These are phyloP conservation scores for Aspergillus egyptiacus DNA, from an alignment of 495 filamentous ascomycete species.

Conservation along the genomic window DNA sequence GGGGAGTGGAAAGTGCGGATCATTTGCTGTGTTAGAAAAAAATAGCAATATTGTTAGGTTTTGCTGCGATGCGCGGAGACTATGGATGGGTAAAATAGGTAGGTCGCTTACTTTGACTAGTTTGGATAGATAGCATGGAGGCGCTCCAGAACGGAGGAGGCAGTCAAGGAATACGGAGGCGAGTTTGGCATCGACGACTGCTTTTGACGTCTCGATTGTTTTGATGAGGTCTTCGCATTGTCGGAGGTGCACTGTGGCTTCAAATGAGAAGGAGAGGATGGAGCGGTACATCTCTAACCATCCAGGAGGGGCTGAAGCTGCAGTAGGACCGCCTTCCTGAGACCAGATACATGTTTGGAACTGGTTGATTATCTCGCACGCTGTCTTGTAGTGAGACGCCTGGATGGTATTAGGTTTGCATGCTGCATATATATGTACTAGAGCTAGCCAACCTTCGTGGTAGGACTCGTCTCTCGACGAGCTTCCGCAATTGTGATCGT, in stretches of 20 bases:
- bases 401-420: not conserved
- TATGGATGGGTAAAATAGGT: not conserved
- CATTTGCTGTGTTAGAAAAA: slow-evolving; percentile 15
- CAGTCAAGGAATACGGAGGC: slow-evolving; percentile 46
- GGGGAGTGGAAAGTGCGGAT: slow-evolving; percentile 15
- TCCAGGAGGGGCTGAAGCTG: slow-evolving; percentile 9
- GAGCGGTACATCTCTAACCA: slow-evolving; percentile 55
- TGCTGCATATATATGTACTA: not conserved
- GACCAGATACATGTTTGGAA: slow-evolving; percentile 44
- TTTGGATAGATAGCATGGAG: slow-evolving; percentile 32
- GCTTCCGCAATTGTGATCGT: slow-evolving; percentile 56
- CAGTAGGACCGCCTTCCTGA: not conserved
- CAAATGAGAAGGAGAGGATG: slow-evolving; percentile 67
- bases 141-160: slow-evolving; percentile 50
- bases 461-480: slow-evolving; percentile 56
- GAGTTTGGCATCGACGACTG: slow-evolving; percentile 11
- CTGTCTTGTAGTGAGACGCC: slow-evolving; percentile 52
- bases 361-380: slow-evolving; percentile 48
- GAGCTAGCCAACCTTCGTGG: slow-evolving; percentile 35
- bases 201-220: slow-evolving; percentile 49
- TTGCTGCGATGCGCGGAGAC: not conserved
- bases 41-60: too few species aligned
- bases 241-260: slow-evolving; percentile 60
- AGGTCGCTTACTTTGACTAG: slow-evolving; percentile 22
- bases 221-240: slow-evolving; percentile 60